These are phyloP conservation scores for Schizosaccharomyces cryophilus DNA, from an alignment of 805 yeast genomes.

Conservation along the genomic window DNA sequence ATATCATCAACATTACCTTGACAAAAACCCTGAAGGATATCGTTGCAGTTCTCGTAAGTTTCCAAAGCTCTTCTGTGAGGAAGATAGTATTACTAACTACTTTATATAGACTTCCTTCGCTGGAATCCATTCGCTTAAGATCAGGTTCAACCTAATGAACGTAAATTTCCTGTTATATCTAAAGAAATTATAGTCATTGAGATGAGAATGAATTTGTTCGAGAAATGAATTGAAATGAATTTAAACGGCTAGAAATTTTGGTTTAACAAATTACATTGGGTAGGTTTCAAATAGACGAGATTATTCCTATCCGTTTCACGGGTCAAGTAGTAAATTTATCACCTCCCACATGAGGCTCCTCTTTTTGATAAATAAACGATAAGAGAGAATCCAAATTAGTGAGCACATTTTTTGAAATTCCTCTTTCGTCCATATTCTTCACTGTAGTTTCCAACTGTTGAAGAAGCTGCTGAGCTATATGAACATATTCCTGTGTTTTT, in stretches of 20 bases:
- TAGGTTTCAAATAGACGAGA: too few species aligned
- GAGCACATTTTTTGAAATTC: too few species aligned
- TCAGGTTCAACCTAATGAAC: too few species aligned
- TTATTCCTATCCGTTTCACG: too few species aligned
- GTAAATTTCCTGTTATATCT: background rate
- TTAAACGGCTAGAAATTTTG: too few species aligned
- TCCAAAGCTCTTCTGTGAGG: background rate
- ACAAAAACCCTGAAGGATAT: conserved; percentile 55
- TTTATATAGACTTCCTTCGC: background rate
- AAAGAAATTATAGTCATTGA: background rate
- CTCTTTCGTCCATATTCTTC: too few species aligned
- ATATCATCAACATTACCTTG: conserved; percentile 67
- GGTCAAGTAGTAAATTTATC: too few species aligned
- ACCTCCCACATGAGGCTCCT: too few species aligned
- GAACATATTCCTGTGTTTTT: background rate
- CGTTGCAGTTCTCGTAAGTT: conserved; percentile 1
- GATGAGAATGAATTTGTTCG: background rate
- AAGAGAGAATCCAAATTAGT: too few species aligned
- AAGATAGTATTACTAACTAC: background rate
- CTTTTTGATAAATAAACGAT: too few species aligned
- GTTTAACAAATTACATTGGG: too few species aligned
- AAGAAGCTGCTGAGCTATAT: background rate
- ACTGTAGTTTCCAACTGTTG: background rate
- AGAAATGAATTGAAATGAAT: too few species aligned
- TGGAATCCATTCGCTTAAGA: background rate